Evolutionary conservation across 1,284 basidiomycete species (phyloP).

Genomic region (Microbotryum lychnidis-dioicae): DNA sequence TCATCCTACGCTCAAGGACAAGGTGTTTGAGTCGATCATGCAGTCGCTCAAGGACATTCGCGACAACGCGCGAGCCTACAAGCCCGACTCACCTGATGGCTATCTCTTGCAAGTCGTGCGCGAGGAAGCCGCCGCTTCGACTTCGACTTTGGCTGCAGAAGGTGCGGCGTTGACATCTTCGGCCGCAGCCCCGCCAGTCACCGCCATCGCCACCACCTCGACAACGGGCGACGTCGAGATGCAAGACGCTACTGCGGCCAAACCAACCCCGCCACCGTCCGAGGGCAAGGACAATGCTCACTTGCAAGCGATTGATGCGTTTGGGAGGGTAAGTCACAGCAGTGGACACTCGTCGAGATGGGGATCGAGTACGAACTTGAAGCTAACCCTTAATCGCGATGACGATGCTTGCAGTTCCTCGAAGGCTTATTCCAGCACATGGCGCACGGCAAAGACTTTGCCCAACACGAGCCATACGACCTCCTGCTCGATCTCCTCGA

Average conservation of each 20-base stretch:
- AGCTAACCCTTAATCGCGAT: neutral
- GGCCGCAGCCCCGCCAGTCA: constrained; percentile 43
- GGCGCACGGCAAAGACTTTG: constrained; percentile 81
- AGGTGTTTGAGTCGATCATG: constrained; percentile 68
- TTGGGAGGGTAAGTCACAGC: constrained; percentile 26
- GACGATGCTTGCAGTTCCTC: constrained; percentile 55
- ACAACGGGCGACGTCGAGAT: constrained; percentile 7
- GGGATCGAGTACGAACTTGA: no score
- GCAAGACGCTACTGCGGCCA: constrained; percentile 1
- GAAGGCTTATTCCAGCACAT: constrained; percentile 88
- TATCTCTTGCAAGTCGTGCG: constrained; percentile 43
- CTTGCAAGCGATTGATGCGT: constrained; percentile 24
- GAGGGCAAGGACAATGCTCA: constrained; percentile 21
- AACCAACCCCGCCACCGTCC: constrained; percentile 2
- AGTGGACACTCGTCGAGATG: neutral
- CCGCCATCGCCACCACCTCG: neutral
- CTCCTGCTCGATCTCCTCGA: constrained; percentile 67
- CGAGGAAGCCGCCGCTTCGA: constrained; percentile 29
- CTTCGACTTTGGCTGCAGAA: constrained; percentile 33
- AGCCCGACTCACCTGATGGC: constrained; percentile 53
- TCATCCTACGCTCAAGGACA: constrained; percentile 75
- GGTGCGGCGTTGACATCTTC: constrained; percentile 31
- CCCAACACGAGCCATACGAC: constrained; percentile 67
- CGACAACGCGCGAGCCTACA: constrained; percentile 54
- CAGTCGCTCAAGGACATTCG: constrained; percentile 63